phyloP scores from a whole-genome alignment of 2,329 filamentous ascomycete genomes.

The Diaporthe citrichinensis region DNA sequence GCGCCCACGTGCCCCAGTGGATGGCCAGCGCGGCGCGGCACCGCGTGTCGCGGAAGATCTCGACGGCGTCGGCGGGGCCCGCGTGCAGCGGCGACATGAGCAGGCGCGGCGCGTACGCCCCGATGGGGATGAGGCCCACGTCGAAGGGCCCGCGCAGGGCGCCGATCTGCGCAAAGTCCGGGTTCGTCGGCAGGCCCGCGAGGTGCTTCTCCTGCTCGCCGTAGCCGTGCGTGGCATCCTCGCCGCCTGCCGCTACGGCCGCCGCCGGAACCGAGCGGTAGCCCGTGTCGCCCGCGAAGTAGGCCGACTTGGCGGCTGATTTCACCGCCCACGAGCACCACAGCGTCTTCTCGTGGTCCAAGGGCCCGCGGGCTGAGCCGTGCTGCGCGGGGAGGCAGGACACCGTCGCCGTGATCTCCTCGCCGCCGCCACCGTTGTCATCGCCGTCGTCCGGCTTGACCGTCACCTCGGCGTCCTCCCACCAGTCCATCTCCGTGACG shows the following conservation, averaged over 20 bases:
- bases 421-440: constrained; percentile 44
- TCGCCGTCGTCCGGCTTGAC: constrained; percentile 59
- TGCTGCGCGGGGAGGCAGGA: constrained; percentile 90
- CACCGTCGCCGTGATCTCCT: constrained; percentile 76
- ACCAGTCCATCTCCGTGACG: constrained; percentile 95
- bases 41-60: constrained; percentile 88
- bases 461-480: constrained; percentile 84
- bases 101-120: constrained; percentile 82
- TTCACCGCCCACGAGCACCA: constrained; percentile 90
- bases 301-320: constrained; percentile 74
- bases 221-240: constrained; percentile 71
- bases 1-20: constrained; percentile 92
- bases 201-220: constrained; percentile 71
- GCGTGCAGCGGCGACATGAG: constrained; percentile 88
- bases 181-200: constrained; percentile 78
- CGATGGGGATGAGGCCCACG: constrained; percentile 92
- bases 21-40: constrained; percentile 87
- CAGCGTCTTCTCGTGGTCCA: constrained; percentile 82
- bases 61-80: constrained; percentile 88
- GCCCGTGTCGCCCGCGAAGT: constrained; percentile 92
- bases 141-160: constrained; percentile 87
- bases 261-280: constrained; percentile 83
- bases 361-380: constrained; percentile 75
- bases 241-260: constrained; percentile 61
- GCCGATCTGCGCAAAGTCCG: constrained; percentile 89